Base-by-base conservation (phyloP, 352 stramenopile genomes). In the Pythium chondricola region DNA sequence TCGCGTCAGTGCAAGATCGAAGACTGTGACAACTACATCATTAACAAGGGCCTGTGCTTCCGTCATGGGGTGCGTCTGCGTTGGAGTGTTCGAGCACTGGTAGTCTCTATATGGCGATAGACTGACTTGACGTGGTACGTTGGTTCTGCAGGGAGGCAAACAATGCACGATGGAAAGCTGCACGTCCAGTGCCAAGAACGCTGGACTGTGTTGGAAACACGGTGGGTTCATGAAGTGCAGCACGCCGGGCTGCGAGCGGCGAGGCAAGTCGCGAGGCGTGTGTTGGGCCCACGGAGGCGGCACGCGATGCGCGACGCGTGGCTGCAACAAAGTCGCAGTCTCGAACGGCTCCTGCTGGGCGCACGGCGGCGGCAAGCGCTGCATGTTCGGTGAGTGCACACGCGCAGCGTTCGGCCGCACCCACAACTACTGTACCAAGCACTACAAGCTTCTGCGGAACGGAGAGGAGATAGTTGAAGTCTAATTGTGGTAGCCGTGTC, bases 171-270 rank as follows among this genome's bases (percentile, higher is more conserved):
- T 59, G 16, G 53, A 69, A 43, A 67, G 59, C 24, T 82, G 70
- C 48, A 57, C 41, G 10, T 63, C 57, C 13, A 71, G 66, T 32
- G 64, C 69, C 47, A 78, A 83, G 52, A 60, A 69, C 26, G 36
- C 31, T 4, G 67, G 67, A 0, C 46, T 79, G 26, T 83, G 71
- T 49, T 83, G 71, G 71, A 72, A 69, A 29, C 71, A 83, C 37
- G 71, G 71, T 13, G 58, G 58, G 14, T 60, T 38, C 5, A 55
- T 55, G 13, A 46, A 52, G 27, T 67, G 58, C 58, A 58, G 40
- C 22, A 43, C 63, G 26, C 43, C 47, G 1, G 58, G 58, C 22
- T 67, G 58, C 44, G 44, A 51, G 32, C 52, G 43, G 1, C 52
- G 56, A 5, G 52, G 42, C 26, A 59, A 66, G 25, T 56, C 52